These are phyloP conservation scores for Blastocystis sp. DNA, from an alignment of 352 stramenopile species.

Conservation along the genomic window DNA sequence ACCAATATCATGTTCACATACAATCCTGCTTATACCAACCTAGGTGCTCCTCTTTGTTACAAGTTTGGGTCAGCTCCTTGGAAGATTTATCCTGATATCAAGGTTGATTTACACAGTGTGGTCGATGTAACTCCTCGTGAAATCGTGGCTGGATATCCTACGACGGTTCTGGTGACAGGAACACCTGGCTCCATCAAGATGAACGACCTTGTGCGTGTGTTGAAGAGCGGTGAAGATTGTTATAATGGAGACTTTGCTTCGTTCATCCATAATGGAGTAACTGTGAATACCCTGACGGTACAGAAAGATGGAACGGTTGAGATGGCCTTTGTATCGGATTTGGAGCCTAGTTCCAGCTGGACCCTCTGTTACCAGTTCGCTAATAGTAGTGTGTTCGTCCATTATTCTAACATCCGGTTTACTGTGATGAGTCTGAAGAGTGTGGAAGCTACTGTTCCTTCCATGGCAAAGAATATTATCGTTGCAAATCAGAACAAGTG, in stretches of 20 bases:
- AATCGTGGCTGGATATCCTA: slow-evolving; percentile 7
- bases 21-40: slow-evolving; percentile 3
- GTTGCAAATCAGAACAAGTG: slow-evolving; percentile 45
- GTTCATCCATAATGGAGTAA: not conserved
- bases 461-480: not conserved
- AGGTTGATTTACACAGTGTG: slow-evolving; percentile 33
- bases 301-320: not conserved
- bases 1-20: slow-evolving; percentile 1
- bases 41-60: slow-evolving; percentile 52
- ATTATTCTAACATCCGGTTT: slow-evolving; percentile 25
- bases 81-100: slow-evolving; percentile 42
- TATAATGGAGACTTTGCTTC: not conserved
- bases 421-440: slow-evolving; percentile 17
- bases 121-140: not conserved
- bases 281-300: slow-evolving; percentile 4
- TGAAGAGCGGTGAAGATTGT: slow-evolving; percentile 39
- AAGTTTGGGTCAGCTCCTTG: slow-evolving; percentile 51
- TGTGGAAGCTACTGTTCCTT: not conserved
- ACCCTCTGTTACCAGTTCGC: slow-evolving; percentile 50
- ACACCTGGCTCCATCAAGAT: not conserved
- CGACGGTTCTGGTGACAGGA: not conserved
- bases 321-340: not conserved
- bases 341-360: not conserved
- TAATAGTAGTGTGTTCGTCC: slow-evolving; percentile 17
- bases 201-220: slow-evolving; percentile 22